phyloP scores from a whole-genome alignment of 1,284 basidiomycete species.

The Polyporus tsugae region DNA sequence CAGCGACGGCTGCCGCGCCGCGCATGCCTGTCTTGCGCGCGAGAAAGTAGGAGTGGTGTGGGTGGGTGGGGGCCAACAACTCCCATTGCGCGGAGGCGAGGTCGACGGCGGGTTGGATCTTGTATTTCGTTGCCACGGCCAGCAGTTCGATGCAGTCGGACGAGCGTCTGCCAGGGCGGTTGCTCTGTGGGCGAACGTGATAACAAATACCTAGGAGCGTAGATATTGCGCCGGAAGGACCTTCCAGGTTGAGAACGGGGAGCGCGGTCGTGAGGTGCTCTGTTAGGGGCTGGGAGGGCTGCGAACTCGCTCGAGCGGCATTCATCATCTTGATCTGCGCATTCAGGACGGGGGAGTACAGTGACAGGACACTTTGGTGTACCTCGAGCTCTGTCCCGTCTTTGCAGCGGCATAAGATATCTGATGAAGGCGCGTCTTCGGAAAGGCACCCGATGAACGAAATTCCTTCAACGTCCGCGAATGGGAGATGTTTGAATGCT shows the following conservation, averaged over 20 bases:
- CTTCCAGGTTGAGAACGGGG: neutral
- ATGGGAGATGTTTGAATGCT: neutral
- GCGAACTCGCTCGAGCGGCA: neutral
- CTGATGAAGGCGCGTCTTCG: constrained; percentile 2
- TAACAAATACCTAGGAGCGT: neutral
- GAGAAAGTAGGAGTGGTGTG: neutral
- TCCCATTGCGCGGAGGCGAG: neutral
- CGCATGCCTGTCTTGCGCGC: neutral
- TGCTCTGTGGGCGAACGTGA: neutral
- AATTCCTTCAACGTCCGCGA: neutral
- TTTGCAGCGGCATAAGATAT: constrained; percentile 34
- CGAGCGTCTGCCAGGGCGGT: neutral
- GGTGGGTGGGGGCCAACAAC: neutral
- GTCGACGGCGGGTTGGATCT: neutral
- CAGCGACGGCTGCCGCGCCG: neutral
- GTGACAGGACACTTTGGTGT: constrained; percentile 18
- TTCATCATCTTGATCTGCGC: neutral
- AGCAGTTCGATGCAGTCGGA: neutral
- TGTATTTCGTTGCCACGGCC: neutral
- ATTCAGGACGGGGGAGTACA: neutral
- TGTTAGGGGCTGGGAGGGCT: neutral
- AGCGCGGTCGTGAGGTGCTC: neutral
- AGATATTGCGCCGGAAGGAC: neutral
- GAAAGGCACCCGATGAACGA: neutral
- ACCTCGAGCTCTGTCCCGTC: constrained; percentile 25